Percentiles rank a stretch among this genome's conserved stretches.
Evolutionary conservation across 768 basidiomycete species (phyloP).

Genomic region (Pholiota conissans): DNA sequence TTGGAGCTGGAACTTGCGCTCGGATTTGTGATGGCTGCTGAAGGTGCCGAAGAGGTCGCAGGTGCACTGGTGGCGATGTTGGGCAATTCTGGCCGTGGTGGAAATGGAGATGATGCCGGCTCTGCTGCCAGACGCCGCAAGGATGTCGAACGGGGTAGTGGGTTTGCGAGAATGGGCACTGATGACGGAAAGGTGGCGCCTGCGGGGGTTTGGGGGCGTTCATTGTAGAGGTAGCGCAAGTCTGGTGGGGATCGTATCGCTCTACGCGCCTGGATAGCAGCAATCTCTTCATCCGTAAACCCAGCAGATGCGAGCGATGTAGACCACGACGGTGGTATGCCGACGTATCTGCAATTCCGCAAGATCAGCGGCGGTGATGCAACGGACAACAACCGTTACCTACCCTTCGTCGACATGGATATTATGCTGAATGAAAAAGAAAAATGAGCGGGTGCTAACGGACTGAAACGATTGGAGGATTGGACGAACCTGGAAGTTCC

Average conservation of each 20-base stretch:
- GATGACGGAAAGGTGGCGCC: not conserved
- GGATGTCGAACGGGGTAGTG: conserved; percentile 18
- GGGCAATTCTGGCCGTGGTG: not conserved
- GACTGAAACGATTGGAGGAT: not conserved
- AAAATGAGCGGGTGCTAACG: not conserved
- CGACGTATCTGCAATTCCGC: conserved; percentile 47
- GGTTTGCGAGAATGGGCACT: conserved; percentile 14
- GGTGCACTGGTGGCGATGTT: conserved; percentile 1
- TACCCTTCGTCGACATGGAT: conserved; percentile 80
- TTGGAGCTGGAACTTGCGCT: not conserved
- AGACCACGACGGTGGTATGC: conserved; percentile 76
- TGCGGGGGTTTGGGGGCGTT: conserved; percentile 35
- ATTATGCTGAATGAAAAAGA: conserved; percentile 55
- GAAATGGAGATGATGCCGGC: conserved; percentile 6
- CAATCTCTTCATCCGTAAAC: conserved; percentile 70
- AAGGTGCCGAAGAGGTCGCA: conserved; percentile 3
- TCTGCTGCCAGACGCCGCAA: conserved; percentile 9
- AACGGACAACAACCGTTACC: conserved; percentile 21
- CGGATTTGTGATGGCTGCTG: too few species aligned
- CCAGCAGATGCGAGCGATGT: conserved; percentile 59
- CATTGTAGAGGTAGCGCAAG: conserved; percentile 33
- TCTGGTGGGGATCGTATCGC: conserved; percentile 32
- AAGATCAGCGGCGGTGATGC: conserved; percentile 4
- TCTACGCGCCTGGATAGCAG: conserved; percentile 50
- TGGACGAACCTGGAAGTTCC: conserved; percentile 69